Evolutionary conservation across 495 filamentous ascomycete genomes (phyloP), one percentile per base, ranked within the genome.

Genomic region (Aspergillus sclerotiicarbonarius): DNA sequence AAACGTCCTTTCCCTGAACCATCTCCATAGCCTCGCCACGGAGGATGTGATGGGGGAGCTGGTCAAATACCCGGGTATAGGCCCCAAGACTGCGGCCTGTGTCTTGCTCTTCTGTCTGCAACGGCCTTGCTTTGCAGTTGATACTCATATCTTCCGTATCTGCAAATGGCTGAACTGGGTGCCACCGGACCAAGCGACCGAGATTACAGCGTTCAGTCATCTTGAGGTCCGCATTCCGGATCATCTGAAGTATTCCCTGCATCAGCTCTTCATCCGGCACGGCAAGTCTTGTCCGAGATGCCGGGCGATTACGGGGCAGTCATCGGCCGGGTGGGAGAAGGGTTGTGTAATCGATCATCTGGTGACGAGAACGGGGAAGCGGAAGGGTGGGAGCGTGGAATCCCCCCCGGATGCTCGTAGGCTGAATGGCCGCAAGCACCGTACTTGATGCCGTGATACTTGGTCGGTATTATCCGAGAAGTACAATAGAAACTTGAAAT

Each of bases 31-130:
- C 13, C 72, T 95, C 54, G 69, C 74, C 18, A 85, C 81, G 12
- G 80, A 90, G 16, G 81, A 90, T 25, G 90, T 86, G 0, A 88
- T 96, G 82, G 73, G 74, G 8, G 84, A 87, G 54, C 79, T 98
- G 35, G 82, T 85, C 50, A 86, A 82, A 53, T 94, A 87, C 46
- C 88, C 88, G 3, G 94, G 93, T 4, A 90, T 98, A 57, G 94
- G 92, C 0, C 86, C 90, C 53, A 98, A 98, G 74, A 96, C 92
- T 0, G 89, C 92, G 4, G 87, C 90, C 8, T 98, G 94, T 61
- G 89, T 93, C 13, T 71, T 88, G 12, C 77, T 93, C 3, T 95
- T 95, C 68, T 92, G 89, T 68, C 80, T 95, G 21, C 83, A 83
- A 60, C 81, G 83, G 12, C 87, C 90, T 0, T 87, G 86, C 67